Conservation (phyloP, 257 asterid genomes). For the Paraleonurus japonicus region DNA sequence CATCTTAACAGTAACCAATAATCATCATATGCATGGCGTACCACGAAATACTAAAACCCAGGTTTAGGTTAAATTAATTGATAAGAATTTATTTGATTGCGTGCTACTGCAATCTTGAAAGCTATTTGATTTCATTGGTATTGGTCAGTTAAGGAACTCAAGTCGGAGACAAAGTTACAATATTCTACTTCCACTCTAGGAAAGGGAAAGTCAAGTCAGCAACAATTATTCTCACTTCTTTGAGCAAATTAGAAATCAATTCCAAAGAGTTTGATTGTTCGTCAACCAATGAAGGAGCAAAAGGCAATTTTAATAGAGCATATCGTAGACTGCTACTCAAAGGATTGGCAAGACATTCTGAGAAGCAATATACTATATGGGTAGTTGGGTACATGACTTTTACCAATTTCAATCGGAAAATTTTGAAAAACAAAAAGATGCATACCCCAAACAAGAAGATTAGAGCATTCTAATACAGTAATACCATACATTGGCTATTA, state of each 20-base stretch:
- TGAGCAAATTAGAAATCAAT: background rate
- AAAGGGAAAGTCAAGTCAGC: background rate
- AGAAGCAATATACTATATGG: background rate
- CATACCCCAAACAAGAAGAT: background rate
- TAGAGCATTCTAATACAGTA: constrained; percentile 1
- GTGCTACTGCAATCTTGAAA: background rate
- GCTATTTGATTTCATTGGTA: background rate
- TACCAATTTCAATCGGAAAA: background rate
- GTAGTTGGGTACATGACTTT: background rate
- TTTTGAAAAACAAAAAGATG: background rate
- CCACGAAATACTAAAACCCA: background rate
- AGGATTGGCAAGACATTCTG: background rate
- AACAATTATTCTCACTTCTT: background rate
- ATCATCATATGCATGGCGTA: background rate
- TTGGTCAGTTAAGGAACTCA: background rate
- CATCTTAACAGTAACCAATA: background rate
- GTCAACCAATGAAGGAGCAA: background rate
- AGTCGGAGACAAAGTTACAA: background rate
- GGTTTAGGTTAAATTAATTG: background rate
- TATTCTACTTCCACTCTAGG: constrained; percentile 1
- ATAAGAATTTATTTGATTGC: background rate
- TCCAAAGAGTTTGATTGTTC: background rate
- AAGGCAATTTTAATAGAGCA: background rate
- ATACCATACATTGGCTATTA: constrained; percentile 21
- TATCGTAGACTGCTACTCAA: background rate